phyloP scores from a whole-genome alignment of 495 filamentous ascomycete species.

The Lasiosphaeris hirsuta region DNA sequence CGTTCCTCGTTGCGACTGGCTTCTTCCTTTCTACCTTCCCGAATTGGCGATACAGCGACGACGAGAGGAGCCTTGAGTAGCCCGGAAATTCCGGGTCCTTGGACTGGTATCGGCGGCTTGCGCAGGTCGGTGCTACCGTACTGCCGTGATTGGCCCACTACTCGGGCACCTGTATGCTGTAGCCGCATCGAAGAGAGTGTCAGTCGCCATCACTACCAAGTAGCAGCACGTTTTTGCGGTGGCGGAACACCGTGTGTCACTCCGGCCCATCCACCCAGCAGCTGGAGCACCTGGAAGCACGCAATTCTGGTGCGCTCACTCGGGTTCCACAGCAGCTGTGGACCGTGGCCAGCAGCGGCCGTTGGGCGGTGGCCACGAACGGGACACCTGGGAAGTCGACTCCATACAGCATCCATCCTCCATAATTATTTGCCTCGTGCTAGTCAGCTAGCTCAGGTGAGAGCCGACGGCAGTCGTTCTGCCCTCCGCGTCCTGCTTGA shows the following conservation, averaged over 20 bases:
- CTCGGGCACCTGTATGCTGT: not conserved
- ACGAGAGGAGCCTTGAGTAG: not conserved
- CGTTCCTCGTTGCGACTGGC: not conserved
- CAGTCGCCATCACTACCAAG: not conserved
- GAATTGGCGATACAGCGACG: not conserved
- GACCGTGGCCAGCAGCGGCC: too few relatives aligned
- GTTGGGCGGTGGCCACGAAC: too few relatives aligned
- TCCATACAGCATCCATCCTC: too few relatives aligned
- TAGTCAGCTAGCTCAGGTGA: not conserved
- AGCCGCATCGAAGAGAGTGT: not conserved
- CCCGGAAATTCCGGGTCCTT: slow-evolving; percentile 6
- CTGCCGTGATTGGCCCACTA: slow-evolving; percentile 6
- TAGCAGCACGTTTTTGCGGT: too few relatives aligned
- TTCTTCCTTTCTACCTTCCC: not conserved
- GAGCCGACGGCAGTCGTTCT: not conserved
- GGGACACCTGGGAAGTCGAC: too few relatives aligned
- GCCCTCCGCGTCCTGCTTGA: not conserved
- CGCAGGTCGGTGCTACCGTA: not conserved
- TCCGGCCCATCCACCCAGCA: too few relatives aligned
- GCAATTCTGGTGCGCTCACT: too few relatives aligned
- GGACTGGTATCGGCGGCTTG: slow-evolving; percentile 9
- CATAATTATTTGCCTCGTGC: too few relatives aligned
- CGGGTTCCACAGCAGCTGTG: too few relatives aligned
- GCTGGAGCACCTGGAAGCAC: too few relatives aligned
- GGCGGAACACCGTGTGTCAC: too few relatives aligned